These are phyloP conservation scores for Kwoniella dejecticola DNA, from an alignment of 768 basidiomycete species.

Conservation along the genomic window DNA sequence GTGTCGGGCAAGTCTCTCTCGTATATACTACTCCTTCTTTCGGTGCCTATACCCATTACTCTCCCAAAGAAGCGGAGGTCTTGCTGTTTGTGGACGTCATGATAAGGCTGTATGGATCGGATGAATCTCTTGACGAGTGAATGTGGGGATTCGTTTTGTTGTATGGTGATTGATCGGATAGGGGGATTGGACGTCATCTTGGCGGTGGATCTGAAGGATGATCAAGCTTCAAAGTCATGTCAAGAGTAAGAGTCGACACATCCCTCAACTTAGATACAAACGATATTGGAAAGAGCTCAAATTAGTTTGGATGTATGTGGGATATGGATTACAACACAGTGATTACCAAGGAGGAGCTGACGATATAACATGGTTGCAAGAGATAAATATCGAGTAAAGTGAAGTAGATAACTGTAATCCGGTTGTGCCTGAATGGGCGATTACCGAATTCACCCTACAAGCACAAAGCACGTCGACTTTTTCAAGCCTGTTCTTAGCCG, in stretches of 20 bases:
- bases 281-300: too few relatives aligned
- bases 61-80: neutral
- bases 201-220: neutral
- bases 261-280: too few relatives aligned
- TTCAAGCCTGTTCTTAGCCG: too few relatives aligned
- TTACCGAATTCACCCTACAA: constrained; percentile 7
- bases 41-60: neutral
- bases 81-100: neutral
- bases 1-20: too few relatives aligned
- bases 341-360: too few relatives aligned
- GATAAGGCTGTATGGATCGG: constrained; percentile 18
- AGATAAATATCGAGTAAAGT: too few relatives aligned
- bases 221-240: neutral
- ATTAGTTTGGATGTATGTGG: too few relatives aligned
- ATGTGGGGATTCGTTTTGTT: constrained; percentile 4
- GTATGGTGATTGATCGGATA: constrained; percentile 25
- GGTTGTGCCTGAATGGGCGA: constrained; percentile 8
- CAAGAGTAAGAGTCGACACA: too few relatives aligned
- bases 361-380: too few relatives aligned
- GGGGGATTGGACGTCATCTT: constrained; percentile 31
- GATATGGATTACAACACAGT: too few relatives aligned
- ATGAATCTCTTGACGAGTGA: constrained; percentile 23
- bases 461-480: too few relatives aligned
- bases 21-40: neutral
- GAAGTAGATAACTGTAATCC: too few relatives aligned